Conservation (phyloP, 179 eudicot genomes). For the Drosera spatulata region DNA sequence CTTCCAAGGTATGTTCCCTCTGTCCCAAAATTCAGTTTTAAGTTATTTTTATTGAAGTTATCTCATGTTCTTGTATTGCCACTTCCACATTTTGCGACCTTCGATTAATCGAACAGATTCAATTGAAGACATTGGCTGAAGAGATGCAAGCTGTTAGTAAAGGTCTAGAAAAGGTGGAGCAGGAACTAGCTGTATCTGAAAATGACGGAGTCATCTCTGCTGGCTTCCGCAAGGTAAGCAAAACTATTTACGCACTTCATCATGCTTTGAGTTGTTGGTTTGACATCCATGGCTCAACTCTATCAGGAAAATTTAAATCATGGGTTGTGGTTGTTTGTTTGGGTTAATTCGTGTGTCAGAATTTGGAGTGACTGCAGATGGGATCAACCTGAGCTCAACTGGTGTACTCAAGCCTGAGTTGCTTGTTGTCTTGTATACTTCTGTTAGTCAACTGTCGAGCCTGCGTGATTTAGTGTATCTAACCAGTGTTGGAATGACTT, state of each 20-base stretch:
- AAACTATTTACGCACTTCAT: background rate
- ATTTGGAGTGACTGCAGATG: no score
- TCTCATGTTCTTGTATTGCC: background rate
- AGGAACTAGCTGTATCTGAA: slow-evolving; percentile 87
- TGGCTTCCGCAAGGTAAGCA: slow-evolving; percentile 75
- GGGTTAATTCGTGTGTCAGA: no score
- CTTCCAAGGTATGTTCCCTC: slow-evolving; percentile 63
- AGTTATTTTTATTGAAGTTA: background rate
- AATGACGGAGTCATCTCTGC: slow-evolving; percentile 81
- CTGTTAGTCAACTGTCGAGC: no score
- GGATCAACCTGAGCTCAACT: no score
- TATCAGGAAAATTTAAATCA: no score
- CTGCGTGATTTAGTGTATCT: no score
- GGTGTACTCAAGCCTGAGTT: no score
- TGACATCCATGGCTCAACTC: no score
- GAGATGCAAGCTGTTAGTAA: slow-evolving; percentile 63
- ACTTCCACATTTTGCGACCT: background rate
- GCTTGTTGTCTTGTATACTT: no score
- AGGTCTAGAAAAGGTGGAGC: slow-evolving; percentile 99
- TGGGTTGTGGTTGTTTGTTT: no score
- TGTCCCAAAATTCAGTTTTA: no score
- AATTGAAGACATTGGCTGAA: slow-evolving; percentile 43
- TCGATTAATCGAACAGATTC: slow-evolving; percentile 38
- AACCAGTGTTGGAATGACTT: no score
- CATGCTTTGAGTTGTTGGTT: background rate